These are phyloP conservation scores for Neurospora cerealis DNA, from an alignment of 495 filamentous ascomycete species.

Conservation along the genomic window DNA sequence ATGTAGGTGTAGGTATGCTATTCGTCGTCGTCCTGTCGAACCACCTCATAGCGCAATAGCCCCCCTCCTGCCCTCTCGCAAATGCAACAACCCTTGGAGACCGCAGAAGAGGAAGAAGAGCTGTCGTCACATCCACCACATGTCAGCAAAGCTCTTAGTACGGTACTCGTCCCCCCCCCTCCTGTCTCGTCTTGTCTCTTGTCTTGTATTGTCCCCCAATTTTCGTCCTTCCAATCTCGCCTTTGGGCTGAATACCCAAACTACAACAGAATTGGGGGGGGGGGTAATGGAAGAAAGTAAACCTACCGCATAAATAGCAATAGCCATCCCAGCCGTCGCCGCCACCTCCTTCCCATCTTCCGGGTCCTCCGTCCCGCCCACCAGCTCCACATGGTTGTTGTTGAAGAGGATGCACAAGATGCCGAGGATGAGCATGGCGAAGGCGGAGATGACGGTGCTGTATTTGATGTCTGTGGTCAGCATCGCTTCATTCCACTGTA, in stretches of 20 bases:
- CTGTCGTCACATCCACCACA: not conserved
- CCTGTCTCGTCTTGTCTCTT: too few relatives aligned
- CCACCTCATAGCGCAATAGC: slow-evolving; percentile 59
- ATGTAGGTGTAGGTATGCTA: not conserved
- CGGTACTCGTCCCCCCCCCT: not conserved
- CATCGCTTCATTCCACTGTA: not conserved
- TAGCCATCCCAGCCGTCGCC: slow-evolving; percentile 71
- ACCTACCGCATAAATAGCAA: slow-evolving; percentile 75
- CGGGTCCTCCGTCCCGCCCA: slow-evolving; percentile 65
- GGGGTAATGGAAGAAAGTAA: not conserved
- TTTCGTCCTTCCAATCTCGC: too few relatives aligned
- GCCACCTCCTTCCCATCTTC: slow-evolving; percentile 67
- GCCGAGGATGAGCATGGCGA: slow-evolving; percentile 81
- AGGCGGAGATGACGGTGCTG: slow-evolving; percentile 79
- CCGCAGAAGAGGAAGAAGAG: slow-evolving; percentile 59
- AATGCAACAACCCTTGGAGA: slow-evolving; percentile 71
- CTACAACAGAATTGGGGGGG: not conserved
- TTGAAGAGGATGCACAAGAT: slow-evolving; percentile 72
- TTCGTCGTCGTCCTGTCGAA: not conserved
- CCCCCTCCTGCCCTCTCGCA: slow-evolving; percentile 65
- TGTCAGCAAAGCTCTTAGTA: not conserved
- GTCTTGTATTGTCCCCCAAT: not conserved
- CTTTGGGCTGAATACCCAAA: too few relatives aligned
- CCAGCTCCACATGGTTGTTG: slow-evolving; percentile 67
- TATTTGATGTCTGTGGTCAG: not conserved